phyloP scores from a whole-genome alignment of 73 alveolate species.

The Breviolum minutum region DNA sequence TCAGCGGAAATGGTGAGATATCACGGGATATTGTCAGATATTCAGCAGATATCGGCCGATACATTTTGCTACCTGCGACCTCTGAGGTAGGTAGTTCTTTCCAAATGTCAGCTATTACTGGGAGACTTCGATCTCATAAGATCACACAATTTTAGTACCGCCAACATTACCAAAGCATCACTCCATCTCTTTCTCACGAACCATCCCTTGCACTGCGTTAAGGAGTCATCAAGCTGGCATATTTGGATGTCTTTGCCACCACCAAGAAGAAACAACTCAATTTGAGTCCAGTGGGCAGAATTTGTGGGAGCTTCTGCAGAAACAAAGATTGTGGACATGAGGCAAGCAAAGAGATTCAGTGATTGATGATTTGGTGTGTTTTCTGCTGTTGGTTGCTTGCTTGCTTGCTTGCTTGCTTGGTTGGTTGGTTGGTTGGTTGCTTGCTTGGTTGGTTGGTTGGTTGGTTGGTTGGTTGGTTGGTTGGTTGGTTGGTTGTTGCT shows the following conservation, averaged over 20 bases:
- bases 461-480: too few species aligned
- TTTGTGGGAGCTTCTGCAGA: slow-evolving; percentile 45
- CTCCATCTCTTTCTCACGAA: neutral
- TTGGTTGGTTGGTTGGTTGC: too few species aligned
- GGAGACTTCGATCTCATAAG: neutral
- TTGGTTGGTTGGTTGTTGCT: too few species aligned
- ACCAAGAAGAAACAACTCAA: slow-evolving; percentile 15
- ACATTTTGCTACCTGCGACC: neutral
- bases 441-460: too few species aligned
- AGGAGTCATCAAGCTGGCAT: slow-evolving; percentile 79
- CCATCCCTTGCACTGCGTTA: neutral
- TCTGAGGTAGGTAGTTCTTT: too few species aligned
- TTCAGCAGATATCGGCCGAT: too few species aligned
- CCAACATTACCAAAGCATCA: too few species aligned
- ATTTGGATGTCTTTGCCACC: slow-evolving; percentile 22
- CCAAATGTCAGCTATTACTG: too few species aligned
- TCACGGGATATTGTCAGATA: too few species aligned
- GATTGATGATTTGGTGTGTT: neutral
- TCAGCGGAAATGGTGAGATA: neutral
- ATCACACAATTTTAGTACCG: too few species aligned
- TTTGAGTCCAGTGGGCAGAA: slow-evolving; percentile 44
- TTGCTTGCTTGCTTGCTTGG: too few species aligned
- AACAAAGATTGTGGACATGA: slow-evolving; percentile 84
- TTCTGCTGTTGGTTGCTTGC: neutral
- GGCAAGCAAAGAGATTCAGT: neutral